phyloP scores from a whole-genome alignment of 2,329 filamentous ascomycete species.

The Trichoderma koningii region DNA sequence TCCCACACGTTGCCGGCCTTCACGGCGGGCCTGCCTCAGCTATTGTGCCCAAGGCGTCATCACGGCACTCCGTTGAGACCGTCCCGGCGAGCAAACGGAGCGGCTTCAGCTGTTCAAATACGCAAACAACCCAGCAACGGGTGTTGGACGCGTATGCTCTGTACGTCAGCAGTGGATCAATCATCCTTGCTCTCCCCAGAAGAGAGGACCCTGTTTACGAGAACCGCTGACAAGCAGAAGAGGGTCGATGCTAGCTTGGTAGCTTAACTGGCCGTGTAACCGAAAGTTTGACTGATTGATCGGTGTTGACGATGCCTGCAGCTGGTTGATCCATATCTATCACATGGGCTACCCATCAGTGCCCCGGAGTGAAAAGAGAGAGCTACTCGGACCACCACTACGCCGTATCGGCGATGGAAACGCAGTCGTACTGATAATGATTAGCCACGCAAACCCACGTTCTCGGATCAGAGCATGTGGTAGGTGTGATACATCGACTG shows the following conservation, averaged over 20 bases:
- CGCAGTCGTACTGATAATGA: not conserved
- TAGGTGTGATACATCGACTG: slow-evolving; percentile 11
- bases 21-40: not conserved
- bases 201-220: not conserved
- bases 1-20: not conserved
- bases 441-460: slow-evolving; percentile 17
- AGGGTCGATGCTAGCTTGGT: slow-evolving; percentile 17
- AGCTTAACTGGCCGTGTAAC: slow-evolving; percentile 24
- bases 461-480: slow-evolving; percentile 18
- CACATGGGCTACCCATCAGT: slow-evolving; percentile 1
- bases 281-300: slow-evolving; percentile 12
- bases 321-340: not conserved
- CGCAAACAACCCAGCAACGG: not conserved
- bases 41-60: not conserved
- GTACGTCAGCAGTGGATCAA: slow-evolving; percentile 24
- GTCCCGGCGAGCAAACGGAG: slow-evolving; percentile 14
- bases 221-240: not conserved
- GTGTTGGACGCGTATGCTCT: slow-evolving; percentile 16
- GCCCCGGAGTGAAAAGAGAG: not conserved
- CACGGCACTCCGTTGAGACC: slow-evolving; percentile 17
- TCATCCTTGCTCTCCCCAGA: slow-evolving; percentile 9
- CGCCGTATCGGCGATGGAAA: slow-evolving; percentile 3
- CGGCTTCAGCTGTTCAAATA: slow-evolving; percentile 2
- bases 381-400: not conserved
- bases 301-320: not conserved